Base-by-base conservation (phyloP, 2,329 filamentous ascomycete genomes). In the Monosporascus ibericus region DNA sequence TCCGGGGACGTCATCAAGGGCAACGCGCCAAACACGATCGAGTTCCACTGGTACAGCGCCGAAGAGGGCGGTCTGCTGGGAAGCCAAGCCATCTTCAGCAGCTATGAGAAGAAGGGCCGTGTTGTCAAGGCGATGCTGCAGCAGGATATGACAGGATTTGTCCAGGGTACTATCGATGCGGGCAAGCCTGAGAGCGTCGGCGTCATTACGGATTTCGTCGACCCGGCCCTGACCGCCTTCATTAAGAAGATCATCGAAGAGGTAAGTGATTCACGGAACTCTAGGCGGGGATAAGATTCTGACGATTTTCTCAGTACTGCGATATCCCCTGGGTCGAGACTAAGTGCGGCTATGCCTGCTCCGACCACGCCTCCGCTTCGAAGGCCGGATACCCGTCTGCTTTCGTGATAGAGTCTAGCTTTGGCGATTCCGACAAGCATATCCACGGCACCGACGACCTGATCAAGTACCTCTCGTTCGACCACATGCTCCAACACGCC, bases 121-220 rank as follows among this genome's bases (percentile, higher is more conserved):
- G 84, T 92, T 59, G 80, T 97, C 69, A 95, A 92, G 74, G 92
- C 92, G 36, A 97, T 97, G 94, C 81, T 97, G 51, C 92, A 97
- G 75, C 92, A 97, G 72, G 92, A 97, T 71, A 97, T 97, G 92
- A 95, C 90, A 1, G 92, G 92, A 18, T 96, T 87, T 68, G 81
- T 91, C 5, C 84, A 92, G 68, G 86, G 85, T 63, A 95, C 91
- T 0, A 73, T 94, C 20, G 88, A 94, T 59, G 86, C 89, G 3
- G 91, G 91, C 54, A 79, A 89, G 70, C 80, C 84, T 5, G 92
- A 96, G 76, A 87, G 85, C 46, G 88, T 97, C 3, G 92, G 92
- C 44, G 89, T 97, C 49, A 95, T 97, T 64, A 91, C 88, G 5
- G 92, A 97, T 71, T 96, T 80, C 63, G 92, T 97, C 44, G 88